Evolutionary conservation across 768 basidiomycete species (phyloP).

Genomic region (Phylloporus rhodoxanthus): DNA sequence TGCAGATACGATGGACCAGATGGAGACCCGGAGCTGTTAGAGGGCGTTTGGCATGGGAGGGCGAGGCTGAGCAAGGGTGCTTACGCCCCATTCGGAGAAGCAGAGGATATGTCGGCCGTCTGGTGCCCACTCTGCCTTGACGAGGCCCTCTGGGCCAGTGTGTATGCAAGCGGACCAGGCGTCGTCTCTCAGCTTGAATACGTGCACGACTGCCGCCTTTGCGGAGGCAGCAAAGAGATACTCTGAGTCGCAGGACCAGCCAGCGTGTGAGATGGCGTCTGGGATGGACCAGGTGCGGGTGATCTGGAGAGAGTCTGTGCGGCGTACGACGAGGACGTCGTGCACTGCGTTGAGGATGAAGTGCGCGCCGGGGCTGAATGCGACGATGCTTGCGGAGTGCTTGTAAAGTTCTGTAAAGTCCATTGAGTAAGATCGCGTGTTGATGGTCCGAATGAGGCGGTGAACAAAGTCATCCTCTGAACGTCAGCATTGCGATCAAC

Average conservation of each 20-base stretch:
- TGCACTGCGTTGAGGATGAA: constrained; percentile 78
- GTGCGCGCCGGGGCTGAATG: constrained; percentile 82
- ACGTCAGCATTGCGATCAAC: constrained; percentile 16
- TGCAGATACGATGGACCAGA: constrained; percentile 79
- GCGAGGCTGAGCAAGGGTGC: constrained; percentile 29
- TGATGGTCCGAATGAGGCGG: background rate
- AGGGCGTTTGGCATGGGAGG: constrained; percentile 2
- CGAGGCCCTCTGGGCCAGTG: constrained; percentile 76
- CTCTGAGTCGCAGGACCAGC: constrained; percentile 87
- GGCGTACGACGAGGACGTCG: constrained; percentile 76
- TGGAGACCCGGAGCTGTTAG: constrained; percentile 70
- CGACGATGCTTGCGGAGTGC: constrained; percentile 62
- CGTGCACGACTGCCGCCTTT: constrained; percentile 63
- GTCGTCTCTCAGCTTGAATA: constrained; percentile 77
- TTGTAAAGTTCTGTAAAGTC: constrained; percentile 86
- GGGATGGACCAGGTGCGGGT: constrained; percentile 69
- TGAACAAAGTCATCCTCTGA: constrained; percentile 4
- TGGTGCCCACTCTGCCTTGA: constrained; percentile 86
- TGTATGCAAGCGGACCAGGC: constrained; percentile 74
- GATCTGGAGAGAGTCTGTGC: constrained; percentile 79
- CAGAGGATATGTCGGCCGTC: constrained; percentile 79
- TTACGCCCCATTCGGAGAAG: constrained; percentile 91
- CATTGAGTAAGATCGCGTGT: constrained; percentile 37
- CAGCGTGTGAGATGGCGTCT: constrained; percentile 63
- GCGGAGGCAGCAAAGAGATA: constrained; percentile 77